Conservation (phyloP, 169 alveolate species). For the Perkinsus chesapeaki region DNA sequence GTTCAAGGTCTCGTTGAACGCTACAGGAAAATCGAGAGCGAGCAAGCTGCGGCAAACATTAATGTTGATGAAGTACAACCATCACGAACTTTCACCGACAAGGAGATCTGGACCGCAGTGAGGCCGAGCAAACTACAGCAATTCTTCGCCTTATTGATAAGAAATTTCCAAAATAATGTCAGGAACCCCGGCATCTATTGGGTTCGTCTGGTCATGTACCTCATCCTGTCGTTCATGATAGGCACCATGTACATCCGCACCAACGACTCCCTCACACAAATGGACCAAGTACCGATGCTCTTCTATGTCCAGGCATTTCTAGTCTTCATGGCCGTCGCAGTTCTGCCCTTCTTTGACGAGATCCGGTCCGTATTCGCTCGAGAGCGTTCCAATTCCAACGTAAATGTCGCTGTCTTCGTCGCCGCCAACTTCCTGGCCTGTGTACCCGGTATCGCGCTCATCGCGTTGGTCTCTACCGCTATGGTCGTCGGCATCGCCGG, state of each 20-base stretch:
- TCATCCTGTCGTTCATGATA: neutral
- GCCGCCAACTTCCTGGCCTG: neutral
- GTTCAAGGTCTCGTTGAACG: neutral
- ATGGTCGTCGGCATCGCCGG: neutral
- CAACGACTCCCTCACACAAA: neutral
- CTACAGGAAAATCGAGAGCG: neutral
- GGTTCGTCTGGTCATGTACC: conserved; percentile 7
- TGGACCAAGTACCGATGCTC: neutral
- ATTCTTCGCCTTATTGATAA: neutral
- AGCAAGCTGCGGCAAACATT: neutral
- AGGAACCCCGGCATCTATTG: conserved; percentile 7
- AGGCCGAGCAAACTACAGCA: neutral
- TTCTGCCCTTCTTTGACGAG: neutral
- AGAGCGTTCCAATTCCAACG: neutral
- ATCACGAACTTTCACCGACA: neutral
- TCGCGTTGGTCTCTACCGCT: neutral
- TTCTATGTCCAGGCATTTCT: conserved; percentile 11
- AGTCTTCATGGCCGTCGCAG: conserved; percentile 9
- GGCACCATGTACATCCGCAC: conserved; percentile 7
- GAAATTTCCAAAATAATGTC: neutral
- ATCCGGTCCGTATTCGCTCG: neutral
- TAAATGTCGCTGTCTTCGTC: neutral
- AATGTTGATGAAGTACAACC: neutral
- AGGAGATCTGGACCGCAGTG: neutral
- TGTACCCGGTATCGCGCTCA: neutral